Conservation (phyloP, 2,329 filamentous ascomycete species). For the Metarhizium sp. region DNA sequence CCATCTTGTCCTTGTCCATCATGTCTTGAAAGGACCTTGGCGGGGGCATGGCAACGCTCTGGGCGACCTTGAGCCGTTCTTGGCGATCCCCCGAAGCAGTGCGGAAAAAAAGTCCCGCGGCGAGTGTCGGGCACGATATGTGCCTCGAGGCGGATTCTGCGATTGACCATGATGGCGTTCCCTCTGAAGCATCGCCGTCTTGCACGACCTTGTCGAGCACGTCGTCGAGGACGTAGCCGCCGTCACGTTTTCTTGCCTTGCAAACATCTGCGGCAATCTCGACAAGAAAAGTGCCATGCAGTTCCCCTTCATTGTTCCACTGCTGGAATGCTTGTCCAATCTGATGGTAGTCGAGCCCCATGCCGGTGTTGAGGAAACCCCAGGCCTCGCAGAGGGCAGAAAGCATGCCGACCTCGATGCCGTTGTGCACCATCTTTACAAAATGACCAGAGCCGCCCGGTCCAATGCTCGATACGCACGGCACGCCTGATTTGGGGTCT, state of each 20-base stretch:
- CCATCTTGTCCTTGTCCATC: too few species aligned
- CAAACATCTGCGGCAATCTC: neutral
- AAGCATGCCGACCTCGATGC: conserved; percentile 66
- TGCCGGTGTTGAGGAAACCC: conserved; percentile 48
- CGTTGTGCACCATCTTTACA: conserved; percentile 70
- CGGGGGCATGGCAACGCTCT: too few species aligned
- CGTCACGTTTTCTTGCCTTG: conserved; percentile 1
- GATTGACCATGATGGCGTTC: neutral
- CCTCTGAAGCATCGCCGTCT: conserved; percentile 38
- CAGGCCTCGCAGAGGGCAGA: conserved; percentile 54
- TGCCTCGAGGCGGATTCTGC: too few species aligned
- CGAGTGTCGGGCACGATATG: too few species aligned
- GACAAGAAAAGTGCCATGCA: conserved; percentile 21
- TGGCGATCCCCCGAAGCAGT: too few species aligned
- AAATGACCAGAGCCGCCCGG: conserved; percentile 58
- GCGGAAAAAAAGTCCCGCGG: too few species aligned
- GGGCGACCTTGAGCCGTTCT: too few species aligned
- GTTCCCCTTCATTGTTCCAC: conserved; percentile 51
- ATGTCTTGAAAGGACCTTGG: too few species aligned
- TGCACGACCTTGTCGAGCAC: conserved; percentile 65
- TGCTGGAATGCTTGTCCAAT: conserved; percentile 48
- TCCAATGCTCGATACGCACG: conserved; percentile 25
- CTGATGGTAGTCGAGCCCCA: conserved; percentile 50
- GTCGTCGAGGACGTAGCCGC: conserved; percentile 39
- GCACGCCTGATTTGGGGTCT: too few species aligned